Evolutionary conservation across 805 yeast species (phyloP), one percentile per base, ranked within the genome.

Genomic region (Suhomyces pyralidae): DNA sequence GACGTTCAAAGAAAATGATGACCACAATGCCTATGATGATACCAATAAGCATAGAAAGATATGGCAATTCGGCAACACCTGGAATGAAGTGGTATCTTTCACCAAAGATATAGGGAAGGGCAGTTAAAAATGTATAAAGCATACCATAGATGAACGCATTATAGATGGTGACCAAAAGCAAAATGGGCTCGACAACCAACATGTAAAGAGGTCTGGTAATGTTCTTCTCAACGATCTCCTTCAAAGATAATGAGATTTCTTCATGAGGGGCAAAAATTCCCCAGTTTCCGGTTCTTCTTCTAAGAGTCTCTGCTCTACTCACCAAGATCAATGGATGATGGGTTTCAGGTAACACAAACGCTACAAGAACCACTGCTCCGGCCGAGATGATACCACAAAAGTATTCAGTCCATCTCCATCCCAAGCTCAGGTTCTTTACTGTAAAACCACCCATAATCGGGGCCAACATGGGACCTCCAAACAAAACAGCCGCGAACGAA

Each of bases 381-480:
- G 61, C 53, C 5, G 71, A 75, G 42, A 73, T 54, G 2, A 76
- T 70, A 2, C 81, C 85, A 9, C 74, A 65, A 50, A 81, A 70
- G 74, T 82, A 84, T 25, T 74, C 69, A 5, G 83, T 72, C 79
- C 86, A 80, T 58, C 87, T 69, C 88, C 88, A 84, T 5, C 79
- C 81, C 54, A 71, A 52, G 38, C 56, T 65, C 24, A 61, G 59
- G 40, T 71, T 67, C 45, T 70, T 71, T 15, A 78, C 76, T 43
- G 76, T 74, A 50, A 70, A 71, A 5, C 69, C 75, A 42, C 74
- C 71, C 49, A 83, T 59, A 53, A 91, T 83, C 15, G 97, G 97
- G 0, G 93, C 93, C 36, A 86, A 51, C 74, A 89, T 78, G 19
- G 97, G 97, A 53, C 96, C 94, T 58, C 74, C 76, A 53, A 88